Conservation (phyloP, 2,329 filamentous ascomycete species). For the Colletotrichum tropicale region DNA sequence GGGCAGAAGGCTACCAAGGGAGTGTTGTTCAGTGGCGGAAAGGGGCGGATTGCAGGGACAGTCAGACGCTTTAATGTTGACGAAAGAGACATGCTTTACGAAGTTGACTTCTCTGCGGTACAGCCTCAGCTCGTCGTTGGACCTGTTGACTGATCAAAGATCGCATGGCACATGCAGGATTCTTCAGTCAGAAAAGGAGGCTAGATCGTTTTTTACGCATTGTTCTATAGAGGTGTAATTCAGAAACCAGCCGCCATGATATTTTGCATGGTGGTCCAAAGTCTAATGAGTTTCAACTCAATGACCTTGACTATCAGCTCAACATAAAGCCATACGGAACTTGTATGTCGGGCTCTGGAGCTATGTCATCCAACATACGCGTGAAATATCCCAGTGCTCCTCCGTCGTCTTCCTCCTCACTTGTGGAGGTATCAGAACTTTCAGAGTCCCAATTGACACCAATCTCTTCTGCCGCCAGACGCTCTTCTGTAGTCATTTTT, state of each 20-base stretch:
- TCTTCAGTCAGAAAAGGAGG: rapidly evolving
- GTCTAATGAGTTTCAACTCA: not conserved
- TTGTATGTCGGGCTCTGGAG: not conserved
- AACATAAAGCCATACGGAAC: not conserved
- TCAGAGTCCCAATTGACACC: not conserved
- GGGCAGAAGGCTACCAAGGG: rapidly evolving
- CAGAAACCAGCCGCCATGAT: not conserved
- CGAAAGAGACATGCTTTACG: not conserved
- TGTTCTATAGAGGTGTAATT: not conserved
- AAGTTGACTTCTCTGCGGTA: not conserved
- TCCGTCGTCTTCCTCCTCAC: not conserved
- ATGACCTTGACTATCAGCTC: not conserved
- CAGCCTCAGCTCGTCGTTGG: not conserved
- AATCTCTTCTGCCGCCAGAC: not conserved
- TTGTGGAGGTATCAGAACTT: not conserved
- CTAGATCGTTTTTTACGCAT: not conserved
- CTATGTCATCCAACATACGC: not conserved
- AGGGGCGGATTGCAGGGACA: not conserved
- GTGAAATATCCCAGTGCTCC: not conserved
- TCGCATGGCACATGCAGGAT: not conserved
- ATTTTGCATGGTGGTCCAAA: not conserved
- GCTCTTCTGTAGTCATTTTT: not conserved
- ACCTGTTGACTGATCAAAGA: rapidly evolving
- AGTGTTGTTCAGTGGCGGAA: not conserved
- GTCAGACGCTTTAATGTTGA: rapidly evolving